These are phyloP conservation scores for Papiliotrema nemorosa DNA, from an alignment of 1,284 basidiomycete species.

Conservation along the genomic window DNA sequence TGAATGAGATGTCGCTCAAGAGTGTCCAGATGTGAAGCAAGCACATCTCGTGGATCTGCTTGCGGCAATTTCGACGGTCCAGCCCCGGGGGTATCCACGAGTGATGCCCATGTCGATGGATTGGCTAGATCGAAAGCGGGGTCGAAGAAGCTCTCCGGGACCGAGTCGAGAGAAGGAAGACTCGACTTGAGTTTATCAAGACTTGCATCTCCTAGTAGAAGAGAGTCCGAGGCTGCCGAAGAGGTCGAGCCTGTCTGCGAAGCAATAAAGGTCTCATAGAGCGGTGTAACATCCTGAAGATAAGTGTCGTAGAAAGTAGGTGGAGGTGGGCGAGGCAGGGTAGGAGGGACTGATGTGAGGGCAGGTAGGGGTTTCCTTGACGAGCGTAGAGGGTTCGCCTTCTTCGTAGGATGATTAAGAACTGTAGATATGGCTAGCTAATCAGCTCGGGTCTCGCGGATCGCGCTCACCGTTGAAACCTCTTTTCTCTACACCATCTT, in stretches of 20 bases:
- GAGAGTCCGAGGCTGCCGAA: slow-evolving; percentile 13
- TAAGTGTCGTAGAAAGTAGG: slow-evolving; percentile 71
- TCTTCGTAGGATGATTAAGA: slow-evolving; percentile 79
- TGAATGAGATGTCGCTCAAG: slow-evolving; percentile 91
- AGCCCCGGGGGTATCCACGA: slow-evolving; percentile 50
- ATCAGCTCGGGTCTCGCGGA: background rate
- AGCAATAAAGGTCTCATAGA: slow-evolving; percentile 61
- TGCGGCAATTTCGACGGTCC: slow-evolving; percentile 4
- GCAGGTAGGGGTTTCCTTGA: slow-evolving; percentile 70
- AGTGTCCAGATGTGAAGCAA: slow-evolving; percentile 89
- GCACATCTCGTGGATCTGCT: slow-evolving; percentile 74
- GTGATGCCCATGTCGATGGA: slow-evolving; percentile 72
- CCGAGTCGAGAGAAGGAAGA: slow-evolving; percentile 67
- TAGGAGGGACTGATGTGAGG: slow-evolving; percentile 58
- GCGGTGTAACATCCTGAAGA: slow-evolving; percentile 65
- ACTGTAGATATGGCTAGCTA: slow-evolving; percentile 67
- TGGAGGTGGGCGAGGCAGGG: slow-evolving; percentile 60
- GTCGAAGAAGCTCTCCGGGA: slow-evolving; percentile 79
- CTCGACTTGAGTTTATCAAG: slow-evolving; percentile 16
- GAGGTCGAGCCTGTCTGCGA: slow-evolving; percentile 26
- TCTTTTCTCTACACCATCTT: slow-evolving; percentile 40
- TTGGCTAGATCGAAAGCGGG: slow-evolving; percentile 79
- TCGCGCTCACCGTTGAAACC: slow-evolving; percentile 41
- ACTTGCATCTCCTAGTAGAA: slow-evolving; percentile 5
- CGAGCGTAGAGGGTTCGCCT: slow-evolving; percentile 76